phyloP scores from a whole-genome alignment of 441 rosid species.

The Populus trichocarpa region DNA sequence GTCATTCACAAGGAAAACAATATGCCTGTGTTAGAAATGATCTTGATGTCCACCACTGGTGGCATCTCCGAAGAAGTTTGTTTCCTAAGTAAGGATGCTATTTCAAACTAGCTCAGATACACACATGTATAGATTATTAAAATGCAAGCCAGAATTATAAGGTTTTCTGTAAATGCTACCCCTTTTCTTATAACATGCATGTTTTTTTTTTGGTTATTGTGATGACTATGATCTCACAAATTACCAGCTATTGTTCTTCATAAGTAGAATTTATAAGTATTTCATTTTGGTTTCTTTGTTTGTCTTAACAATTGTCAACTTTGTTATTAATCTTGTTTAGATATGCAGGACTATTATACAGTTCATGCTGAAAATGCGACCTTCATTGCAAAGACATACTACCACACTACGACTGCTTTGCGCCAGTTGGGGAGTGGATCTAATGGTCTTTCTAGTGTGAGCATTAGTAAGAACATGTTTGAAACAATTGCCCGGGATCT shows the following conservation, averaged over 20 bases:
- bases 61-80: neutral
- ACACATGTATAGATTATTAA: neutral
- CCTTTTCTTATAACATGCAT: neutral
- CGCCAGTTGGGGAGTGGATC: conserved; percentile 75
- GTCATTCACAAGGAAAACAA: neutral
- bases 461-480: conserved; percentile 81
- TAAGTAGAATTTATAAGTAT: neutral
- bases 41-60: neutral
- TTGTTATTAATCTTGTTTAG: neutral
- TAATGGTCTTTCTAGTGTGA: conserved; percentile 81
- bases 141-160: neutral
- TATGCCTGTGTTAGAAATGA: neutral
- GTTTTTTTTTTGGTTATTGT: too few species aligned
- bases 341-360: conserved; percentile 75
- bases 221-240: neutral
- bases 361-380: conserved; percentile 88
- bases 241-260: neutral
- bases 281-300: neutral
- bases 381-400: conserved; percentile 87
- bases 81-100: neutral
- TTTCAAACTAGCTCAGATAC: too few species aligned
- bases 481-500: conserved; percentile 85
- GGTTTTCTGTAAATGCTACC: neutral
- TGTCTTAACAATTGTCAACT: neutral
- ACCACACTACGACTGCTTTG: conserved; percentile 75